Percentiles rank a stretch among this genome's conserved stretches.
Evolutionary conservation across 2,329 filamentous ascomycete species (phyloP).

Genomic region (Scedosporium apiospermum): DNA sequence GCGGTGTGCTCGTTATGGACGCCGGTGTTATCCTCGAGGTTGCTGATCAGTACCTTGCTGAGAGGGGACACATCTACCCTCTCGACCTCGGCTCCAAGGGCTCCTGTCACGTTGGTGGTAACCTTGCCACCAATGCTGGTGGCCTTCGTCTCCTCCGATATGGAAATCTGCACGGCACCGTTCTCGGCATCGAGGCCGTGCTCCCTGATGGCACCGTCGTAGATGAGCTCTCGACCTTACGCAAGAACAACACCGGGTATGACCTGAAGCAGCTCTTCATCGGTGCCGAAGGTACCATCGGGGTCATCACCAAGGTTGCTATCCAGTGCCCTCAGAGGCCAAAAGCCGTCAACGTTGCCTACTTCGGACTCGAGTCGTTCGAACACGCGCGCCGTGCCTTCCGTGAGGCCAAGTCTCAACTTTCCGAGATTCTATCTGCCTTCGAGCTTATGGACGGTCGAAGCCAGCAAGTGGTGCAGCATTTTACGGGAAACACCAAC

Average conservation of each 20-base stretch:
- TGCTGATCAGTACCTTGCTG: slow-evolving; percentile 75
- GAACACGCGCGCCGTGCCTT: slow-evolving; percentile 83
- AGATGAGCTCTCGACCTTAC: slow-evolving; percentile 75
- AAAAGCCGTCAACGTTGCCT: slow-evolving; percentile 85
- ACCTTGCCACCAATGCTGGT: slow-evolving; percentile 91
- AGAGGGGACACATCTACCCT: slow-evolving; percentile 83
- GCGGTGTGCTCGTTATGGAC: slow-evolving; percentile 81
- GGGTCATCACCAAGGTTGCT: slow-evolving; percentile 83
- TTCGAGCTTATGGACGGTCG: slow-evolving; percentile 94
- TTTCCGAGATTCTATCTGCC: slow-evolving; percentile 91
- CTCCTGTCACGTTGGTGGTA: slow-evolving; percentile 92
- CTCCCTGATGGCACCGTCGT: slow-evolving; percentile 88
- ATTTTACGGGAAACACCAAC: slow-evolving; percentile 64
- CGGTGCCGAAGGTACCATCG: slow-evolving; percentile 88
- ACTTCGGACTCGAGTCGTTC: slow-evolving; percentile 84
- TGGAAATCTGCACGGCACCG: slow-evolving; percentile 86
- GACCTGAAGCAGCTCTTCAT: slow-evolving; percentile 97
- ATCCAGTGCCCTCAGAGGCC: slow-evolving; percentile 83
- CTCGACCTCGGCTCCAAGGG: slow-evolving; percentile 97
- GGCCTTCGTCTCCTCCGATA: slow-evolving; percentile 84
- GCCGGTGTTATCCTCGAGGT: slow-evolving; percentile 86
- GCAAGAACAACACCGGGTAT: slow-evolving; percentile 99
- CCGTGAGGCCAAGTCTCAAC: slow-evolving; percentile 76
- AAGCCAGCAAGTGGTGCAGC: slow-evolving; percentile 68
- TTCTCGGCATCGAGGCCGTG: slow-evolving; percentile 87